Evolutionary conservation across 2,329 filamentous ascomycete species (phyloP).

Genomic region (Fusarium sterilihyphosum): DNA sequence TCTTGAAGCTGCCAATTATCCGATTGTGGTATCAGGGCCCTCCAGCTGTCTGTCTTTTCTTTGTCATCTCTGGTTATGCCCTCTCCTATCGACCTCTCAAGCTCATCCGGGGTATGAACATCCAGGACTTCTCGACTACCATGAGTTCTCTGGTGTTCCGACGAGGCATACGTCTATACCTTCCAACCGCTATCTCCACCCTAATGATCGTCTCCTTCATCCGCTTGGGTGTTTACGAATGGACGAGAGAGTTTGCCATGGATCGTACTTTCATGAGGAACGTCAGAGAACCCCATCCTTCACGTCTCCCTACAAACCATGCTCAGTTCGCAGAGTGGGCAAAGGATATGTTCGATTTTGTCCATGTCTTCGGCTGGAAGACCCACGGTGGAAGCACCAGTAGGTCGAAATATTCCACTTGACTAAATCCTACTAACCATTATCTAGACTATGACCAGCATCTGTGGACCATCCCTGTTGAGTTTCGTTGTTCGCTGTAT

Average conservation of each 20-base stretch:
- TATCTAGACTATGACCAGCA: conserved; percentile 62
- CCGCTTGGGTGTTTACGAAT: conserved; percentile 59
- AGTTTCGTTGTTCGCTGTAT: conserved; percentile 67
- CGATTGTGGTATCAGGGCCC: conserved; percentile 65
- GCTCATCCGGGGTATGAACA: conserved; percentile 52
- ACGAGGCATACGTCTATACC: conserved; percentile 61
- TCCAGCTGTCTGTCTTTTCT: conserved; percentile 69
- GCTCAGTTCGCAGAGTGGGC: conserved; percentile 59
- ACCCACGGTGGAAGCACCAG: conserved; percentile 57
- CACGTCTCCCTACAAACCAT: conserved; percentile 48
- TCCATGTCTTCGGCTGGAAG: conserved; percentile 63
- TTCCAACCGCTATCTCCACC: conserved; percentile 62
- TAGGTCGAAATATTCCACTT: conserved; percentile 34
- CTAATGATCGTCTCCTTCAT: conserved; percentile 57
- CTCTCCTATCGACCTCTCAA: conserved; percentile 64
- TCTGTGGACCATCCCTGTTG: conserved; percentile 71
- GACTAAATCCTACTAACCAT: neutral
- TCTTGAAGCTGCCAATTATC: conserved; percentile 64
- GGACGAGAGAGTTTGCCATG: conserved; percentile 57
- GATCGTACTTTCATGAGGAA: conserved; percentile 58
- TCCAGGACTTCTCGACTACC: conserved; percentile 54
- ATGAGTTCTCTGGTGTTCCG: conserved; percentile 63
- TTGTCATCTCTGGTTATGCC: conserved; percentile 70
- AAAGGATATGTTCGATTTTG: conserved; percentile 59
- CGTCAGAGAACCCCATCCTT: conserved; percentile 59